Base-by-base conservation (phyloP, 2,329 filamentous ascomycete genomes). In the Erysiphe neolycopersici region DNA sequence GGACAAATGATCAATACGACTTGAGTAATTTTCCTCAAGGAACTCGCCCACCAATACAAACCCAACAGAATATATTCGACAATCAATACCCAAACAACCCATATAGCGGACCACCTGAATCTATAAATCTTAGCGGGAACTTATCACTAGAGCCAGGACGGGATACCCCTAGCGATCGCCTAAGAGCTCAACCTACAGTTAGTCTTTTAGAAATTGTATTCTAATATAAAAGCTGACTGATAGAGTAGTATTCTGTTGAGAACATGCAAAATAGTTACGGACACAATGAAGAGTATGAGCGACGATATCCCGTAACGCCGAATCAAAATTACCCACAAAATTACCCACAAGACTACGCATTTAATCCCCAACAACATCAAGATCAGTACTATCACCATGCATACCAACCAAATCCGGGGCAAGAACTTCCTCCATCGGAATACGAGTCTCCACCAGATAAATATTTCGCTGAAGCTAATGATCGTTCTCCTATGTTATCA, bases 341-440 rank as follows among this genome's bases (percentile, higher is more conserved):
- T 47, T 68, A 71, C 49, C 66, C 65, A 47, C 66, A 65, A 47
- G 79, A 84, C 45, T 85, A 89, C 58, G 66, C 74, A 4, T 62
- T 93, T 47, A 75, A 83, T 54, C 84, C 87, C 10, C 76, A 91
- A 58, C 75, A 76, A 46, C 83, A 93, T 54, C 82, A 89, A 56
- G 82, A 93, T 59, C 71, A 73, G 44, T 93, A 93, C 63, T 87
- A 79, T 59, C 81, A 76, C 52, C 73, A 79, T 51, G 78, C 82
- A 1, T 92, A 92, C 59, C 71, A 84, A 50, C 79, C 82, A 12
- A 51, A 50, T 30, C 51, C 52, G 35, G 51, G 52, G 32, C 54
- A 58, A 47, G 55, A 54, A 38, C 52, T 54, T 38, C 51, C 51
- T 44, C 38, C 53, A n/a, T 48, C 47, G n/a, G 47, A 45, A 29